phyloP scores from a whole-genome alignment of 2,329 filamentous ascomycete genomes.

The Pseudocercospora cruenta region DNA sequence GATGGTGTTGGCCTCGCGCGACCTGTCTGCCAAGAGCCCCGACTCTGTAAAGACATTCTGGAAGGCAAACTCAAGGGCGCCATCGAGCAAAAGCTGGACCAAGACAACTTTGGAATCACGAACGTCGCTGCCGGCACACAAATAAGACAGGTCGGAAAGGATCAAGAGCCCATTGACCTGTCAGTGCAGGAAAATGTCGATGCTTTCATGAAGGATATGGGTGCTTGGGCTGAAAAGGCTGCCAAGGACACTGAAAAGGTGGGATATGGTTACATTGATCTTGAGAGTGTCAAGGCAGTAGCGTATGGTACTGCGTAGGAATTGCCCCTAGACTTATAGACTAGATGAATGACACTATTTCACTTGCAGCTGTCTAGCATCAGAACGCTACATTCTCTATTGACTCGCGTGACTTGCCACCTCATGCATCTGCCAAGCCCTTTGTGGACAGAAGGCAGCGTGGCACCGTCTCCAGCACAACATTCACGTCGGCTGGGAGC shows the following conservation, averaged over 20 bases:
- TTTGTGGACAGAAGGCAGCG: no score
- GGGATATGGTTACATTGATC: conserved; percentile 42
- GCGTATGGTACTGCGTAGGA: conserved; percentile 41
- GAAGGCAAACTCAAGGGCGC: conserved; percentile 52
- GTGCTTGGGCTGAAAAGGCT: conserved; percentile 42
- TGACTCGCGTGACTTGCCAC: no score
- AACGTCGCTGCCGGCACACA: conserved; percentile 54
- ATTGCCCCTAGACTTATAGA: background rate
- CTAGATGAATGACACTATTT: no score
- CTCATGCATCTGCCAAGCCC: no score
- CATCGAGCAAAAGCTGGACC: conserved; percentile 49
- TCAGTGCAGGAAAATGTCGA: conserved; percentile 53
- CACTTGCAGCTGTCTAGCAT: no score
- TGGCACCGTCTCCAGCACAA: background rate
- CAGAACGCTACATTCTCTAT: no score
- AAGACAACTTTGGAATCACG: conserved; percentile 57
- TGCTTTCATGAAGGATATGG: conserved; percentile 55
- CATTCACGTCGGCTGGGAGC: background rate
- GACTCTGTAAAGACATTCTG: conserved; percentile 51
- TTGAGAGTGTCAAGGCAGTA: conserved; percentile 41
- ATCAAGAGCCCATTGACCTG: conserved; percentile 58
- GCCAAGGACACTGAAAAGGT: conserved; percentile 29
- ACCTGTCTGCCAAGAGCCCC: conserved; percentile 56
- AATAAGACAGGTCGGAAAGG: conserved; percentile 57
- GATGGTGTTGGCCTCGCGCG: conserved; percentile 65